Evolutionary conservation across 257 asterid genomes (phyloP).

Genomic region (Plantago major): DNA sequence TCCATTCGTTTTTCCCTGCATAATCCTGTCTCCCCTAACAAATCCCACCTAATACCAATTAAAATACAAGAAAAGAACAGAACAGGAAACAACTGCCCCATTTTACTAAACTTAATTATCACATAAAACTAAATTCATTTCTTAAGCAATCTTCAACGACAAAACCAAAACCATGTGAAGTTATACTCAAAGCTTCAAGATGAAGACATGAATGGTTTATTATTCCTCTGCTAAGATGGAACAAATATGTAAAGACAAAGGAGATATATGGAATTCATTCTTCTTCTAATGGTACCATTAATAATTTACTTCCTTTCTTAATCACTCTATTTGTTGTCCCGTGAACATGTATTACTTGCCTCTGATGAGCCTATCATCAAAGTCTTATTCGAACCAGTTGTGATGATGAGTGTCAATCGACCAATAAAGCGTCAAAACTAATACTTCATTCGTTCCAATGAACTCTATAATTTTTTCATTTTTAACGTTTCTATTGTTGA

Average conservation of each 20-base stretch:
- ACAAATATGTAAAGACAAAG: slow-evolving; percentile 43
- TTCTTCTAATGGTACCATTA: slow-evolving; percentile 22
- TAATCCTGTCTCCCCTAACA: slow-evolving; percentile 32
- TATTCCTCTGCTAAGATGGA: slow-evolving; percentile 15
- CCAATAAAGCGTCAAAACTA: too few species aligned
- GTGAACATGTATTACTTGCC: too few species aligned
- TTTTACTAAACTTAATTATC: slow-evolving; percentile 16
- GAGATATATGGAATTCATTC: slow-evolving; percentile 15
- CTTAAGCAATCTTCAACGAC: slow-evolving; percentile 15
- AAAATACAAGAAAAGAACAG: slow-evolving; percentile 47
- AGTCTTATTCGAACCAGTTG: too few species aligned
- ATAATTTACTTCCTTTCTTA: slow-evolving; percentile 12
- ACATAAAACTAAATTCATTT: slow-evolving; percentile 15
- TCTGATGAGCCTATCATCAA: too few species aligned
- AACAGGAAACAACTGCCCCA: slow-evolving; percentile 31
- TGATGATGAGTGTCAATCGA: too few species aligned
- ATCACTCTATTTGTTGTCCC: too few species aligned
- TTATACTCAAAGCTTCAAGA: slow-evolving; percentile 23
- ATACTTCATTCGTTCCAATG: too few species aligned
- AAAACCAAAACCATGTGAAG: slow-evolving; percentile 44
- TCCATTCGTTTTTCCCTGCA: slow-evolving; percentile 17
- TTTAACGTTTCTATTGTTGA: too few species aligned
- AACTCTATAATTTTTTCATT: too few species aligned
- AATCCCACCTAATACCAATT: slow-evolving; percentile 66
- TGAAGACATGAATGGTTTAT: slow-evolving; percentile 18